Percentiles rank a stretch among this genome's conserved stretches.
Conservation (phyloP, 306 rosid genomes). For the Begonia masoniana region DNA sequence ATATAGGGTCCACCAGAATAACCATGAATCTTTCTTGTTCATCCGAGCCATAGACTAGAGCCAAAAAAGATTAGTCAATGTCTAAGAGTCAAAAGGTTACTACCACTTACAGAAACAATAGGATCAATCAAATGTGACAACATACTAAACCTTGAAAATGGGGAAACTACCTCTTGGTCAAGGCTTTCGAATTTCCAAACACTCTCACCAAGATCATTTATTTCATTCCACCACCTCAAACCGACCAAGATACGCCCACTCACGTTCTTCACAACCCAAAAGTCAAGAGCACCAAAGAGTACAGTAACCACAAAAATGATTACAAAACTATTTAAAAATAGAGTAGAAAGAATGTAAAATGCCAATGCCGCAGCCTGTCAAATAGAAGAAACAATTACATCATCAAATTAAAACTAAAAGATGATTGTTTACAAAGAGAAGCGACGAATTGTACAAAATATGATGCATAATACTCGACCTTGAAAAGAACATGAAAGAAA, state of each 20-base stretch:
- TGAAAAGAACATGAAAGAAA: constrained; percentile 91
- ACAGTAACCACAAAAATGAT: constrained; percentile 98
- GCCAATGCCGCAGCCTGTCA: constrained; percentile 86
- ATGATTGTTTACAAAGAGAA: background rate
- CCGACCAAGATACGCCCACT: constrained; percentile 97
- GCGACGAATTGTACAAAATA: background rate
- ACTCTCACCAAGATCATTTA: constrained; percentile 92
- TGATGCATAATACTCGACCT: constrained; percentile 30
- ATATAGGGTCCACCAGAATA: constrained; percentile 97
- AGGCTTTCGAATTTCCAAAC: constrained; percentile 97
- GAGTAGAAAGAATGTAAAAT: constrained; percentile 84
- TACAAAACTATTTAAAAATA: constrained; percentile 74
- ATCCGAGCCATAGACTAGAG: constrained; percentile 75
- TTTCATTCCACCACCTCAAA: constrained; percentile 99
- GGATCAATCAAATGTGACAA: too few relatives aligned
- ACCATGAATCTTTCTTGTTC: constrained; percentile 98
- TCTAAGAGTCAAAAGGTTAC: constrained; percentile 6
- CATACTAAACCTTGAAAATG: too few relatives aligned
- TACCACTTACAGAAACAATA: constrained; percentile 4
- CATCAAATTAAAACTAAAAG: constrained; percentile 5
- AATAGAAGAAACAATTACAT: constrained; percentile 4
- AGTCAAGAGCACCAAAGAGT: constrained; percentile 90
- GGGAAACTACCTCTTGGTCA: constrained; percentile 70
- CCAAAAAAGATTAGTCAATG: constrained; percentile 11
- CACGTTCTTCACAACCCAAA: constrained; percentile 98